phyloP scores from a whole-genome alignment of 331 rosid species.

The Pyracantha coccinea region DNA sequence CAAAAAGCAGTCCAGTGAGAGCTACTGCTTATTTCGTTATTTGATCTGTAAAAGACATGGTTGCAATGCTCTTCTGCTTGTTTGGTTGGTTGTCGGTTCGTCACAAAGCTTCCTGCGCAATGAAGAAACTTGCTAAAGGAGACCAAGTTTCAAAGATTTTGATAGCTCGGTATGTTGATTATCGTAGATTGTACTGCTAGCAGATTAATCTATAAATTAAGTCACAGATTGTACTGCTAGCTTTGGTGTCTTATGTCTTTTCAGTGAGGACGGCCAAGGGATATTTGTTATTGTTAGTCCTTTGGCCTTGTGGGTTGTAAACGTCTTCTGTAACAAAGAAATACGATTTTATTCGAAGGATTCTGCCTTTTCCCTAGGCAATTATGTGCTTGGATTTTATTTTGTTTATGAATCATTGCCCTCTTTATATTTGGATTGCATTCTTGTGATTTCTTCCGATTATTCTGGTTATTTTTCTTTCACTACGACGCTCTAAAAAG shows the following conservation, averaged over 20 bases:
- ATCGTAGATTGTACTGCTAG: not conserved
- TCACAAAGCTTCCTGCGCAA: not conserved
- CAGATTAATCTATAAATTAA: no score
- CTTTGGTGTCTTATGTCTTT: not conserved
- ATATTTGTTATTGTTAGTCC: no score
- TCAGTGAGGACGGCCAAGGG: no score
- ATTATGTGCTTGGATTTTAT: not conserved
- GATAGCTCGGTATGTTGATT: not conserved
- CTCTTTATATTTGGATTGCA: not conserved
- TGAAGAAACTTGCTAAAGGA: not conserved
- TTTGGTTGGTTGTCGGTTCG: not conserved
- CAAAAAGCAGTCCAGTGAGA: conserved; percentile 7
- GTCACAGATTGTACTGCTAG: not conserved
- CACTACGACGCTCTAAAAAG: not conserved
- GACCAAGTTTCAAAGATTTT: not conserved
- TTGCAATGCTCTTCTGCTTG: not conserved
- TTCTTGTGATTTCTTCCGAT: not conserved
- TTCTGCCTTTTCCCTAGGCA: no score
- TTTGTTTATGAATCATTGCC: not conserved
- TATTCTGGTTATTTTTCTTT: not conserved
- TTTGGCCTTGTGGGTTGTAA: not conserved
- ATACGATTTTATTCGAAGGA: no score
- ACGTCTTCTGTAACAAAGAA: not conserved
- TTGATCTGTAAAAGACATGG: not conserved
- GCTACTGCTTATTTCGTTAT: not conserved